A percentile compares a stretch with the other conserved stretches of the same genome.
These are phyloP conservation scores for Paramecium pentaurelia DNA, from an alignment of 73 alveolate genomes.

Conservation along the genomic window DNA sequence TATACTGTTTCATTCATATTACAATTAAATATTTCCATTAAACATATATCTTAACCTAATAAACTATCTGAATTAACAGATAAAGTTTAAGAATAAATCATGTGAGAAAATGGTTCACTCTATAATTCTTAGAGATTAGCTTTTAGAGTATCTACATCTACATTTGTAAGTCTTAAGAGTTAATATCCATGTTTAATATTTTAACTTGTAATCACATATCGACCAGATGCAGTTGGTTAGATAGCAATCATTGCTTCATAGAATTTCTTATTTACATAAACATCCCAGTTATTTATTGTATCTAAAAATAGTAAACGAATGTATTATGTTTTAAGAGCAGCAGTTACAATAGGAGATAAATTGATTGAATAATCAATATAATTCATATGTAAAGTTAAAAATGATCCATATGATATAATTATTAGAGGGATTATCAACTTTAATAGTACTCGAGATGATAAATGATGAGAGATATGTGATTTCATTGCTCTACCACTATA, in stretches of 20 bases:
- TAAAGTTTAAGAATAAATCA: neutral
- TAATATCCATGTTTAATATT: neutral
- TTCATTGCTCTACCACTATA: neutral
- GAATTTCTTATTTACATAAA: neutral
- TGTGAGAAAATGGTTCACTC: neutral
- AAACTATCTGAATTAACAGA: neutral
- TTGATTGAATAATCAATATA: neutral
- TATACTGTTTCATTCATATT: neutral
- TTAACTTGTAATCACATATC: neutral
- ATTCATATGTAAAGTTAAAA: neutral
- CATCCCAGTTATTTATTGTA: neutral
- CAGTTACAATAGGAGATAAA: neutral
- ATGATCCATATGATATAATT: neutral
- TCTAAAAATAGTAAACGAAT: neutral
- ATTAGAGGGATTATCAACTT: neutral
- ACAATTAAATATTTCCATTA: neutral
- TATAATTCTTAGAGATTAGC: neutral
- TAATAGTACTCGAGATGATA: neutral
- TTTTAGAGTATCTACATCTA: neutral
- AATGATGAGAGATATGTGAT: neutral
- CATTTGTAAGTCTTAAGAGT: neutral
- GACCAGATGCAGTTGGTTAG: neutral
- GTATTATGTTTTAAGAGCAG: neutral
- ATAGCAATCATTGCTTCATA: neutral
- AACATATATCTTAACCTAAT: neutral